phyloP scores from a whole-genome alignment of 2,329 filamentous ascomycete species.

The Ophiostoma sp. region DNA sequence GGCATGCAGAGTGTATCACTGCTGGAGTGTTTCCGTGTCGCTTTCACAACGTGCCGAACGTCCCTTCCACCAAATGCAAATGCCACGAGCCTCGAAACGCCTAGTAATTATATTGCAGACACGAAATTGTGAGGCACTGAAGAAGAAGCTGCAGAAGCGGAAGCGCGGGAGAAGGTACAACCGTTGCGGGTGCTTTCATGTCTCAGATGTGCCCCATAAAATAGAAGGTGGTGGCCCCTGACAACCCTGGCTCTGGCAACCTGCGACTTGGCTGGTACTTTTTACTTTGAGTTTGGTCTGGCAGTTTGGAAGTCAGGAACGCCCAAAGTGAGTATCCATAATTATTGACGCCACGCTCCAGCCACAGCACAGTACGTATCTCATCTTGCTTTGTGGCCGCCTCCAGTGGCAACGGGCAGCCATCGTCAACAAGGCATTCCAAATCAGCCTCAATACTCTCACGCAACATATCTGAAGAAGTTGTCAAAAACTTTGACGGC shows the following conservation, averaged over 20 bases:
- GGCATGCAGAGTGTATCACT: not conserved
- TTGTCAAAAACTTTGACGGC: not conserved
- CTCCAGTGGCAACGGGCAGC: not conserved
- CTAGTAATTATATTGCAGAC: not conserved
- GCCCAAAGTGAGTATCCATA: not conserved
- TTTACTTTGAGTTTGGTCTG: too few relatives aligned
- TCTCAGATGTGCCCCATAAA: conserved; percentile 20
- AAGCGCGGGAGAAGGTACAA: not conserved
- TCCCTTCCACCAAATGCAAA: not conserved
- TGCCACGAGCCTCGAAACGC: not conserved
- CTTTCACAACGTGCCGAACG: not conserved
- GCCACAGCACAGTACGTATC: conserved; percentile 17
- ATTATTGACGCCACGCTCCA: conserved; percentile 14
- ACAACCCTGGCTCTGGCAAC: conserved; percentile 20
- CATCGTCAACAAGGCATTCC: not conserved
- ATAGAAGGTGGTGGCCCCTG: conserved; percentile 19
- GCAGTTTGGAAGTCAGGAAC: not conserved
- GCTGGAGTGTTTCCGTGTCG: not conserved
- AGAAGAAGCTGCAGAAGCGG: not conserved
- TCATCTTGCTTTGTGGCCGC: not conserved
- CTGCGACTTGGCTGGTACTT: too few relatives aligned
- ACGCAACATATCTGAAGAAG: not conserved
- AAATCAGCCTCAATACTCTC: not conserved
- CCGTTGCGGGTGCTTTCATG: conserved; percentile 15
- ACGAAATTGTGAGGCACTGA: not conserved